phyloP scores from a whole-genome alignment of 1,284 basidiomycete genomes.

The Irpex rosettiformis region DNA sequence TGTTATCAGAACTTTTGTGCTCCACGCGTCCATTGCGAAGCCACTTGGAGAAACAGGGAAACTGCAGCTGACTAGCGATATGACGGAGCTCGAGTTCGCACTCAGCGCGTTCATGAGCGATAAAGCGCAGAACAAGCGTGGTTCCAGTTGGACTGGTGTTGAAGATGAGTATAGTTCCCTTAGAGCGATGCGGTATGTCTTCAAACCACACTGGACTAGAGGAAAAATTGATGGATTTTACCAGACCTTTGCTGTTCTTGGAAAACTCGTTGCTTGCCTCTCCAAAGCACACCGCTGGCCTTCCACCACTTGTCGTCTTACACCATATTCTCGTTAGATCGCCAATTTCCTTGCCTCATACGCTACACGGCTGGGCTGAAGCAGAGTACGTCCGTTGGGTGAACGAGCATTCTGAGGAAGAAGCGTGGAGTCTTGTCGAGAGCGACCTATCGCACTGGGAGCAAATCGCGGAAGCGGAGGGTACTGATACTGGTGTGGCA shows the following conservation, averaged over 20 bases:
- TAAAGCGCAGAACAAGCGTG: conserved; percentile 52
- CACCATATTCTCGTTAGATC: conserved; percentile 93
- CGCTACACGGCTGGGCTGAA: conserved; percentile 88
- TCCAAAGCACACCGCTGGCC: conserved; percentile 61
- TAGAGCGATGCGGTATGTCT: conserved; percentile 72
- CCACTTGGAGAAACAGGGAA: conserved; percentile 89
- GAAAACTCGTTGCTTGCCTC: conserved; percentile 69
- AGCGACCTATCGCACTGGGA: conserved; percentile 73
- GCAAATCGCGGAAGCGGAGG: conserved; percentile 54
- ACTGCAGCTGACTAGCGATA: conserved; percentile 89
- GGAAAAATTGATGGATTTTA: background rate
- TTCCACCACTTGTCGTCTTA: conserved; percentile 81
- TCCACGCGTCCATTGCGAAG: conserved; percentile 86
- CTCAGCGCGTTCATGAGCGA: conserved; percentile 74
- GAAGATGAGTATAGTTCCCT: conserved; percentile 81
- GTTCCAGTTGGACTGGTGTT: conserved; percentile 63
- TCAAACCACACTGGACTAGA: background rate
- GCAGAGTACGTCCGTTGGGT: conserved; percentile 90
- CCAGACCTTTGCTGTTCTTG: conserved; percentile 82
- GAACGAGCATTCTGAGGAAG: conserved; percentile 71
- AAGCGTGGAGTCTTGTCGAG: conserved; percentile 70
- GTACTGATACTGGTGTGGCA: conserved; percentile 38
- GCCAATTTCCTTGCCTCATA: conserved; percentile 80
- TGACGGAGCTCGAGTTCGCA: conserved; percentile 94
- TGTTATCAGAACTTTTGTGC: conserved; percentile 79